A percentile compares a stretch with the other conserved stretches of the same genome.
phyloP scores from a whole-genome alignment of 306 rosid species.

The Corylus americana region DNA sequence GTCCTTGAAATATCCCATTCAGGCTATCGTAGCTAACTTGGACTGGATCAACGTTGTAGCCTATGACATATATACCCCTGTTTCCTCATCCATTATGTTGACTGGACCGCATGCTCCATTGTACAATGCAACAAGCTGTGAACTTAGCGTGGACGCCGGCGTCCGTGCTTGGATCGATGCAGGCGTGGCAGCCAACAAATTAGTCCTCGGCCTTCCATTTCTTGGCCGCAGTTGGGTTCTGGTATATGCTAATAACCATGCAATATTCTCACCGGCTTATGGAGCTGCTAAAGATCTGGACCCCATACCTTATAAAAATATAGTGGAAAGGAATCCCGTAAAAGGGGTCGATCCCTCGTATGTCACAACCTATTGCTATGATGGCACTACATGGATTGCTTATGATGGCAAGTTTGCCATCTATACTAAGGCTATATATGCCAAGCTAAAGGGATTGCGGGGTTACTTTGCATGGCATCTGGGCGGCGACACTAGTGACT shows the following conservation, averaged over 20 bases:
- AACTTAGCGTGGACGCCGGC: neutral
- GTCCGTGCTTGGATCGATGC: slow-evolving; percentile 18
- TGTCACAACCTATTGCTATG: slow-evolving; percentile 30
- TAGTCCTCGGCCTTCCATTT: slow-evolving; percentile 37
- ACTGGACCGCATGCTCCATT: slow-evolving; percentile 37
- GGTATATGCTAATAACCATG: slow-evolving; percentile 2
- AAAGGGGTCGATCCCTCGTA: slow-evolving; percentile 9
- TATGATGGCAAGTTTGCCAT: slow-evolving; percentile 35
- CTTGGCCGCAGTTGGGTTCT: slow-evolving; percentile 35
- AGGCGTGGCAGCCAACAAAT: slow-evolving; percentile 25
- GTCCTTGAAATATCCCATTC: neutral
- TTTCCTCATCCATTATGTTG: slow-evolving; percentile 3
- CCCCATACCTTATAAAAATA: no score
- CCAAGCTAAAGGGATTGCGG: slow-evolving; percentile 25
- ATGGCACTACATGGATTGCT: slow-evolving; percentile 46
- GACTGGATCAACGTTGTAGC: slow-evolving; percentile 42
- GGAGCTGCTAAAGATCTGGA: slow-evolving; percentile 2
- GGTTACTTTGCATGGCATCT: slow-evolving; percentile 42
- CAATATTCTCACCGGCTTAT: slow-evolving; percentile 26
- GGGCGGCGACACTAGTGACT: neutral
- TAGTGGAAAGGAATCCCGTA: no score
- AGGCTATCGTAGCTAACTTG: neutral
- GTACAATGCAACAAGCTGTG: neutral
- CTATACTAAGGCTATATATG: slow-evolving; percentile 33
- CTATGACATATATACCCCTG: slow-evolving; percentile 39